Evolutionary conservation across 257 asterid genomes (phyloP).

Genomic region (Capsicum pubescens): DNA sequence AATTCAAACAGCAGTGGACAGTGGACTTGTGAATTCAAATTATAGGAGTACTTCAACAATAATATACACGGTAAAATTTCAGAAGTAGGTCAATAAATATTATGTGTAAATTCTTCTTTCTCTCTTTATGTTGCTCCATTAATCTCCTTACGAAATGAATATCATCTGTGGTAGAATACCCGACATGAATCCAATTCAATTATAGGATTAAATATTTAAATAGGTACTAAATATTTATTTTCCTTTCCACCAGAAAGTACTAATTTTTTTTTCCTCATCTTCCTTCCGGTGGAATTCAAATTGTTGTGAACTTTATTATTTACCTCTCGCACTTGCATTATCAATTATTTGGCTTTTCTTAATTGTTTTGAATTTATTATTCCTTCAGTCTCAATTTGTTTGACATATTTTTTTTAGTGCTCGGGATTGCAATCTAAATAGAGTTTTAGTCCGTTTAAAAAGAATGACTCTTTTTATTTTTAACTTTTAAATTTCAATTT

Average conservation of each 20-base stretch:
- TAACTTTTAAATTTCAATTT: too few species aligned
- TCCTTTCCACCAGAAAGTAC: neutral
- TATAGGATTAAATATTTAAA: neutral
- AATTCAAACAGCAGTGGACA: neutral
- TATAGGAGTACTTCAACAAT: too few species aligned
- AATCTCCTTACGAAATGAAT: neutral
- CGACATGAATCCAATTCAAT: neutral
- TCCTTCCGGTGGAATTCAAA: neutral
- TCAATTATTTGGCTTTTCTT: neutral
- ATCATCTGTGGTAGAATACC: neutral
- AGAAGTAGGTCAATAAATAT: too few species aligned
- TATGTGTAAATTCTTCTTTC: neutral
- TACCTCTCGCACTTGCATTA: neutral
- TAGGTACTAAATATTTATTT: neutral
- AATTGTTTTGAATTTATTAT: neutral
- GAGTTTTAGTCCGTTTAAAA: too few species aligned
- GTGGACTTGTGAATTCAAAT: too few species aligned
- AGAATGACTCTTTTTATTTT: too few species aligned
- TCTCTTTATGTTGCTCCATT: neutral
- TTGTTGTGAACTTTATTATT: conserved; percentile 18
- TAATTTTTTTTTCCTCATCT: neutral
- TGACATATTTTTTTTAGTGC: too few species aligned
- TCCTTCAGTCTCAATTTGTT: too few species aligned
- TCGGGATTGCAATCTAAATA: too few species aligned
- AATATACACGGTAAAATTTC: too few species aligned